These are phyloP conservation scores for Brassica carinata DNA, from an alignment of 345 rosid genomes.

Conservation along the genomic window DNA sequence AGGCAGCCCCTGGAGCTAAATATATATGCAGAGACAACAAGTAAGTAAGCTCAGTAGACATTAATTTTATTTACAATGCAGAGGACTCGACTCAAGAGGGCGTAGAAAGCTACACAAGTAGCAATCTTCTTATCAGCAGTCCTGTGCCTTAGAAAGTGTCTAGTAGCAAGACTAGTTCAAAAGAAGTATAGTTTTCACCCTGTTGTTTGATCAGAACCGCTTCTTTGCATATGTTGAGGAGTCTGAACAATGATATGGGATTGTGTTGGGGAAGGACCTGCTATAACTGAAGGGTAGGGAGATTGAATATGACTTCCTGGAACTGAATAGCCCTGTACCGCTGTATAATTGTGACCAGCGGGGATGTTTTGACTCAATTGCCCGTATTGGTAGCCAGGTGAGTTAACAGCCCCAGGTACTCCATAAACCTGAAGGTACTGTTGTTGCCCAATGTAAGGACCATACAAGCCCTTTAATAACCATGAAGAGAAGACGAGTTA, in stretches of 20 bases:
- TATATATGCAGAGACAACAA: slow-evolving; percentile 25
- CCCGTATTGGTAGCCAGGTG: slow-evolving; percentile 68
- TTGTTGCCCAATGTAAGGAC: slow-evolving; percentile 74
- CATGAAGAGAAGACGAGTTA: slow-evolving; percentile 17
- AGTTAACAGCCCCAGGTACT: slow-evolving; percentile 61
- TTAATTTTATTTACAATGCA: slow-evolving; percentile 25
- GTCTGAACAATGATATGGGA: slow-evolving; percentile 69
- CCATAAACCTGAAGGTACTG: slow-evolving; percentile 87
- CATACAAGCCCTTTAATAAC: slow-evolving; percentile 60
- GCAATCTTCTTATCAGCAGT: slow-evolving; percentile 24
- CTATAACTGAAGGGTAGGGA: slow-evolving; percentile 61
- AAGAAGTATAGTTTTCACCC: slow-evolving; percentile 75
- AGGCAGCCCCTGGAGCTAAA: neutral
- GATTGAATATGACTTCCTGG: slow-evolving; percentile 80
- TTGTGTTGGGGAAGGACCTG: slow-evolving; percentile 52
- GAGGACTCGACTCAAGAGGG: slow-evolving; percentile 20
- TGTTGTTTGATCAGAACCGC: slow-evolving; percentile 80
- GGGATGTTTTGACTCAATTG: slow-evolving; percentile 69
- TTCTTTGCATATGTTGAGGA: slow-evolving; percentile 77
- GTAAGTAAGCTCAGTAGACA: neutral
- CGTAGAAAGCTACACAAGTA: neutral
- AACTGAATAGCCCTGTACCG: slow-evolving; percentile 67
- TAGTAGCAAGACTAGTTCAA: slow-evolving; percentile 31
- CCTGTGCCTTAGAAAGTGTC: slow-evolving; percentile 23
- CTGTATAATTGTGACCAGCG: slow-evolving; percentile 63